These are phyloP conservation scores for Gossypium aridum DNA, from an alignment of 441 rosid genomes.

Conservation along the genomic window DNA sequence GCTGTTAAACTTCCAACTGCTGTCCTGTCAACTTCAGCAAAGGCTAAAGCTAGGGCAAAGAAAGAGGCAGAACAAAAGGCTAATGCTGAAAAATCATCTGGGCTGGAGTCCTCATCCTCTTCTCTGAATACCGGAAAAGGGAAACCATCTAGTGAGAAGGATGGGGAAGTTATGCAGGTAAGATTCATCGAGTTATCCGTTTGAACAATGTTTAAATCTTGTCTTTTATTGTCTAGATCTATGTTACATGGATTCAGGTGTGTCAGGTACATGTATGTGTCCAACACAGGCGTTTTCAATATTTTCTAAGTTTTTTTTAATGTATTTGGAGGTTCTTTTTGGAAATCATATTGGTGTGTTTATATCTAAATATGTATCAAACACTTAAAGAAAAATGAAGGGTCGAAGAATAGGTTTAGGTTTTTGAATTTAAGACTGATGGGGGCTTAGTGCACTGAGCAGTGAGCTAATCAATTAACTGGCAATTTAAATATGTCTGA, in stretches of 20 bases:
- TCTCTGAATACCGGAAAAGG: slow-evolving; percentile 48
- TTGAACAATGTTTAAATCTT: no score
- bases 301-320: no score
- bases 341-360: no score
- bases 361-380: no score
- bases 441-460: background rate
- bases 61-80: slow-evolving; percentile 41
- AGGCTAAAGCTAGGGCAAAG: background rate
- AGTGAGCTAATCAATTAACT: background rate
- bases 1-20: slow-evolving; percentile 86
- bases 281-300: no score
- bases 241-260: no score
- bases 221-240: no score
- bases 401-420: background rate
- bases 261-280: no score
- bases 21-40: slow-evolving; percentile 24
- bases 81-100: slow-evolving; percentile 6
- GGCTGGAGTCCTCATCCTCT: slow-evolving; percentile 34
- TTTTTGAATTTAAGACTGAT: no score
- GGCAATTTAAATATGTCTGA: background rate
- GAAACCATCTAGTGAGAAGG: slow-evolving; percentile 61
- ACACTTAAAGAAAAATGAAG: no score
- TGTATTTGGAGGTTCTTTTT: no score
- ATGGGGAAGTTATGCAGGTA: slow-evolving; percentile 90
- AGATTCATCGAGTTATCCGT: background rate